Evolutionary conservation across 1,139 yeast genomes (phyloP), one percentile per base, ranked within the genome.

Genomic region (Sporopachydermia cereana): DNA sequence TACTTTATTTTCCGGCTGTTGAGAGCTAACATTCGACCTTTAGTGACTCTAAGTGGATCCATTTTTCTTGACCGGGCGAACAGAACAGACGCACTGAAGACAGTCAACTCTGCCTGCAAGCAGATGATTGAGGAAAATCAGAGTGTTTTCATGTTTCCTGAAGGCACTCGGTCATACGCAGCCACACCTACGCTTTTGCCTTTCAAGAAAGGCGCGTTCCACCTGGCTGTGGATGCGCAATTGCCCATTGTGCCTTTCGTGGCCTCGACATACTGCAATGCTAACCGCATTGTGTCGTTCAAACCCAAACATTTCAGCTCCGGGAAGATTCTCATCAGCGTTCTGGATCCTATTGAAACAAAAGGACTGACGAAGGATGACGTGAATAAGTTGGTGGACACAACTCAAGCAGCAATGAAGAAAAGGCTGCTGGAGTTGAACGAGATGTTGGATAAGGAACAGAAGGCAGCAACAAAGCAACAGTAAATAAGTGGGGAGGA

Each of bases 61-160:
- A 82, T 89, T 56, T 91, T 91, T 64, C 71, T 91, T 50, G 95
- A 91, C 60, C 77, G 99, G 58, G 68, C 77, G n/a, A 80, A 79
- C 60, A 77, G 86, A 48, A 76, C 74, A 47, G 77, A 81, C 57
- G 89, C 97, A 17, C 75, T 85, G 50, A 69, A 68, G 49, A 83
- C 89, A 3, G 74, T 91, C 58, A 79, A 80, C 46, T 61, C 67
- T 12, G 95, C 96, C 2, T 72, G 86, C 47, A 61, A 63, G 16
- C 68, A 69, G 24, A 70, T 91, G 61, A 79, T 77, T 58, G 57
- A 61, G 12, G 67, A 77, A 43, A 76, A 78, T 55, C 39, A 34
- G 22, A 34, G 39, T 20, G 39, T 41, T 14, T 41, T 23, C 29
- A 72, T 84, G 58, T 84, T 83, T 66, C 88, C 91, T 23, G 94